phyloP scores from a whole-genome alignment of 306 rosid genomes.

The Oxytropis ochrocephala region DNA sequence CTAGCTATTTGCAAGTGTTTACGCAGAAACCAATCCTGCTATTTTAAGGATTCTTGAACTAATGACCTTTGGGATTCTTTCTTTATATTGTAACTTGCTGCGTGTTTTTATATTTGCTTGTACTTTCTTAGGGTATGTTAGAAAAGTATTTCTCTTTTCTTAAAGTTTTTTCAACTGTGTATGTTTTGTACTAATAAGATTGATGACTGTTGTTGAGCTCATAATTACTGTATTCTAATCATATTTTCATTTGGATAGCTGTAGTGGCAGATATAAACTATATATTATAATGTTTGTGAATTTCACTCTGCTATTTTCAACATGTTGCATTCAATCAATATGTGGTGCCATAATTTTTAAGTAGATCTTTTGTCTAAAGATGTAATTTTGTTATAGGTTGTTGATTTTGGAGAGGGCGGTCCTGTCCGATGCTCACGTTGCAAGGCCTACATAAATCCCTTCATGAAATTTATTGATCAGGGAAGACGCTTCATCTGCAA shows the following conservation, averaged over 20 bases:
- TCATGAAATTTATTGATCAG: constrained; percentile 95
- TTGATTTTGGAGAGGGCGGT: constrained; percentile 97
- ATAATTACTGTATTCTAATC: neutral
- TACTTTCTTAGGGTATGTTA: neutral
- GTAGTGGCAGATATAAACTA: constrained; percentile 6
- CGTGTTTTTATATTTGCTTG: constrained; percentile 16
- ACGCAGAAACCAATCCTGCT: neutral
- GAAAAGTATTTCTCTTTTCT: neutral
- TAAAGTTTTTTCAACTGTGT: neutral
- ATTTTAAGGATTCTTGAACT: constrained; percentile 10
- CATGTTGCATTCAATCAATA: constrained; percentile 4
- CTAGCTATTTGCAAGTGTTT: neutral
- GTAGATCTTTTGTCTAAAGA: neutral
- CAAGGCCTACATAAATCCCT: constrained; percentile 95
- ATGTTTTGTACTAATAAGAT: neutral
- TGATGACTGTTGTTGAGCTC: neutral
- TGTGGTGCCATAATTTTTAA: neutral
- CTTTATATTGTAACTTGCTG: neutral
- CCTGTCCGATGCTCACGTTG: constrained; percentile 98
- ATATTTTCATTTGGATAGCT: constrained; percentile 13
- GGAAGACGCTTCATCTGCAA: constrained; percentile 95
- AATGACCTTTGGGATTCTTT: neutral
- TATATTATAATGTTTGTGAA: neutral
- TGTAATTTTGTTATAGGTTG: constrained; percentile 51
- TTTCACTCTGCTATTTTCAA: constrained; percentile 5